These are phyloP conservation scores for Diutina rugosa DNA, from an alignment of 1,139 yeast species.

Conservation along the genomic window DNA sequence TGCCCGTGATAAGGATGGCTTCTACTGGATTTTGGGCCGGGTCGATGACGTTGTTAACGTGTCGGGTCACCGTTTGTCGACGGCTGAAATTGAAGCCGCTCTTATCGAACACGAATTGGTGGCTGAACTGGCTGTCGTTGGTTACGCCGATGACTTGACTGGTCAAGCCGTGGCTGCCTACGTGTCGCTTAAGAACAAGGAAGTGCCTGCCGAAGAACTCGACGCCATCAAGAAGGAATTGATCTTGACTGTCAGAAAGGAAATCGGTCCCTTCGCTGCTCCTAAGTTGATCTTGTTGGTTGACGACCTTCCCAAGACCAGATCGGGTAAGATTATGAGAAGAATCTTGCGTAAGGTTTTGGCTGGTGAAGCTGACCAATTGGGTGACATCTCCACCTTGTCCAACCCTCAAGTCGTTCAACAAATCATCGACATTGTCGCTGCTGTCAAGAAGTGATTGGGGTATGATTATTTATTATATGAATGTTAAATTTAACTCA, in stretches of 20 bases:
- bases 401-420: slow-evolving; percentile 61
- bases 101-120: slow-evolving; percentile 57
- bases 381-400: slow-evolving; percentile 70
- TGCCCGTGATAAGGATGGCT: slow-evolving; percentile 66
- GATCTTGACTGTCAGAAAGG: slow-evolving; percentile 61
- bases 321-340: slow-evolving; percentile 80
- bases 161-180: slow-evolving; percentile 76
- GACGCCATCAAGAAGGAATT: slow-evolving; percentile 56
- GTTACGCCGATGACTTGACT: slow-evolving; percentile 68
- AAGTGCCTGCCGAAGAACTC: slow-evolving; percentile 24
- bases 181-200: slow-evolving; percentile 46
- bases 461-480: background rate
- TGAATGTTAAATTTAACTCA: background rate
- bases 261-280: slow-evolving; percentile 78
- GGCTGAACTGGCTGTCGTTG: slow-evolving; percentile 72
- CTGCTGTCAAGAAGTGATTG: slow-evolving; percentile 1
- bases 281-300: slow-evolving; percentile 62
- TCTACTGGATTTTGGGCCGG: slow-evolving; percentile 70
- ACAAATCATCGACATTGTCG: slow-evolving; percentile 48
- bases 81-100: slow-evolving; percentile 77
- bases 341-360: slow-evolving; percentile 66
- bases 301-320: slow-evolving; percentile 71
- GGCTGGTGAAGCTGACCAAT: slow-evolving; percentile 68
- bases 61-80: slow-evolving; percentile 67
- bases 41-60: slow-evolving; percentile 78